A percentile compares a stretch with the other conserved stretches of the same genome.
Evolutionary conservation across 1,139 yeast species (phyloP).

Genomic region (Sugiyamaella grinbergsii): DNA sequence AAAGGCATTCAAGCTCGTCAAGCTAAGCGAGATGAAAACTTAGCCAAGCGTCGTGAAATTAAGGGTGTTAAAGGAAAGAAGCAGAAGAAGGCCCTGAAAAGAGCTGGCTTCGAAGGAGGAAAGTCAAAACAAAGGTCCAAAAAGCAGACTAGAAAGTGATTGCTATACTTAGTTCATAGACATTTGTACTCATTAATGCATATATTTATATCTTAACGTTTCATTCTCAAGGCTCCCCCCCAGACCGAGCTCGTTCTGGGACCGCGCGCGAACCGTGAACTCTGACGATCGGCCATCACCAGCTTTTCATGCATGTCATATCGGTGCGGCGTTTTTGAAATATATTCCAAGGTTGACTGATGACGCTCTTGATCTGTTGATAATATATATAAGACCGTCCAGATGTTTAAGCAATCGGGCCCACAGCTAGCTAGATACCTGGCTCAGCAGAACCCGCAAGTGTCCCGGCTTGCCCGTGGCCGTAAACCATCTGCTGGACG

Average conservation of each 20-base stretch:
- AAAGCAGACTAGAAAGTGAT: constrained; percentile 23
- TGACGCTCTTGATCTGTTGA: neutral
- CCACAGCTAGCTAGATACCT: constrained; percentile 1
- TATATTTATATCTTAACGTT: constrained; percentile 6
- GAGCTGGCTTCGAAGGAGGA: constrained; percentile 38
- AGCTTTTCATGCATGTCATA: neutral
- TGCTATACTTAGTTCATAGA: neutral
- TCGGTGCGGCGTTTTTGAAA: constrained; percentile 9
- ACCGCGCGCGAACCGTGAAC: no score
- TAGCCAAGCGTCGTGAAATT: constrained; percentile 48
- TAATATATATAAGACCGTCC: neutral
- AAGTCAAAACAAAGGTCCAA: constrained; percentile 18
- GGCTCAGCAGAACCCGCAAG: neutral
- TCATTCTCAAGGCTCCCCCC: neutral
- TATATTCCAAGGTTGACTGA: neutral
- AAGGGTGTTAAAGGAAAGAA: constrained; percentile 59
- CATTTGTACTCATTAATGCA: constrained; percentile 2
- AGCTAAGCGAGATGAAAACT: constrained; percentile 82
- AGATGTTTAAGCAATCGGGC: constrained; percentile 11
- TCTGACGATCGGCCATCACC: neutral
- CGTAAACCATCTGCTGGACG: neutral
- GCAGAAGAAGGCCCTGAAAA: constrained; percentile 28
- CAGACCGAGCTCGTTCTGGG: no score
- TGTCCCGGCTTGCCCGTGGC: neutral
- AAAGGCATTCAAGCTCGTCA: constrained; percentile 72